Evolutionary conservation across 2,329 filamentous ascomycete species (phyloP), one percentile per base, ranked within the genome.

Genomic region (Cryphonectria nitschkei): DNA sequence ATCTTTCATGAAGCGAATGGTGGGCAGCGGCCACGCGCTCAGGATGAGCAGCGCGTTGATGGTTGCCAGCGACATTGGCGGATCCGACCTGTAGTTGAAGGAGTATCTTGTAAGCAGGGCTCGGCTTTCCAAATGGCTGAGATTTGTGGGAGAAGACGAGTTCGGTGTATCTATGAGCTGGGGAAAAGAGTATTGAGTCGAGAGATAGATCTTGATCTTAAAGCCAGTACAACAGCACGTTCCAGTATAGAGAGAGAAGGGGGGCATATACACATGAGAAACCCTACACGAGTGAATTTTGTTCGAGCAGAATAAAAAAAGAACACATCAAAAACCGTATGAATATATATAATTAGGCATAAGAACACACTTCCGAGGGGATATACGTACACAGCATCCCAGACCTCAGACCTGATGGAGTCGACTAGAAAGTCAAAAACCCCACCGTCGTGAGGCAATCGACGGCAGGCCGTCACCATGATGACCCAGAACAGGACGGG

Each of bases 401-500:
- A 85, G 13, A 87, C 79, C 71, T 87, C 84, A 1, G 80, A 78
- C 70, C 80, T 80, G 11, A 88, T 78, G 19, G 83, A 78, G n/a
- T 86, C 84, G 58, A 83, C 79, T 6, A 88, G 76, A 58, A 85
- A 83, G 1, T 80, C 77, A 26, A 86, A 81, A 29, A 85, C 76
- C 3, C 79, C 79, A 1, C 80, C 75, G 58, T 82, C 82, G 54
- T 81, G 82, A 4, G 84, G 80, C 73, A 87, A 87, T 0, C 85
- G 83, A 2, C 86, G 84, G 37, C 82, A 84, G 9, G 84, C 80
- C 26, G 86, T 82, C 72, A 82, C 83, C 58, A 88, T 79, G 68
- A 88, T 81, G n/a, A 83, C 80, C 87, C 86, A 88, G 75, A 88
- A 88, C 8, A 88, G 81, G 11, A 85, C 79, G 1, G 82, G 81